phyloP scores from a whole-genome alignment of 2,329 filamentous ascomycete genomes.

The Microdochium trichocladiopsis region DNA sequence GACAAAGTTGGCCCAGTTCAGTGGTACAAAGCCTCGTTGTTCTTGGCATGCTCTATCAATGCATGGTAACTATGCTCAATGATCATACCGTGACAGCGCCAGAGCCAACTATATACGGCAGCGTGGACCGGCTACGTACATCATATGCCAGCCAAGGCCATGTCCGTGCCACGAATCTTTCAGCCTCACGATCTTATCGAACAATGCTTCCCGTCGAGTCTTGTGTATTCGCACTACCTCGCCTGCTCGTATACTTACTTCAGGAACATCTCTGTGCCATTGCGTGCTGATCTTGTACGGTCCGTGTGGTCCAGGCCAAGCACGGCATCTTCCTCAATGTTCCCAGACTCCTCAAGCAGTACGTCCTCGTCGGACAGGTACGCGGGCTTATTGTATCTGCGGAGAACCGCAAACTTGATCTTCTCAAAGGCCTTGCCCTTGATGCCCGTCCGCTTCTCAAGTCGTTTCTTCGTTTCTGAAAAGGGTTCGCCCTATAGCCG shows the following conservation, averaged over 20 bases:
- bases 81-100: too few species aligned
- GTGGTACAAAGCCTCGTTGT: neutral
- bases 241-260: slow-evolving; percentile 10
- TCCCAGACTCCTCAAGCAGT: slow-evolving; percentile 41
- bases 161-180: too few species aligned
- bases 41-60: neutral
- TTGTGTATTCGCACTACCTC: neutral
- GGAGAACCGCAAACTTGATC: slow-evolving; percentile 87
- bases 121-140: too few species aligned
- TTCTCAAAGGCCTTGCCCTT: slow-evolving; percentile 99
- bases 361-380: slow-evolving; percentile 77
- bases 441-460: slow-evolving; percentile 86
- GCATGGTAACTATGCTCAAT: neutral
- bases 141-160: too few species aligned
- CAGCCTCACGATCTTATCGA: too few species aligned
- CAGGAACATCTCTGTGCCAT: slow-evolving; percentile 59
- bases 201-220: neutral
- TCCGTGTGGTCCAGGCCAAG: slow-evolving; percentile 62
- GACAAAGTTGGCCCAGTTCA: too few species aligned
- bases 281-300: slow-evolving; percentile 49
- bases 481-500: slow-evolving; percentile 68
- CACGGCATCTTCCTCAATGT: slow-evolving; percentile 48
- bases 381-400: slow-evolving; percentile 62
- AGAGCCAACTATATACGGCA: too few species aligned
- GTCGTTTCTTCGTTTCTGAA: slow-evolving; percentile 85